These are phyloP conservation scores for Diospyros lotus DNA, from an alignment of 148 eudicot species.

Conservation along the genomic window DNA sequence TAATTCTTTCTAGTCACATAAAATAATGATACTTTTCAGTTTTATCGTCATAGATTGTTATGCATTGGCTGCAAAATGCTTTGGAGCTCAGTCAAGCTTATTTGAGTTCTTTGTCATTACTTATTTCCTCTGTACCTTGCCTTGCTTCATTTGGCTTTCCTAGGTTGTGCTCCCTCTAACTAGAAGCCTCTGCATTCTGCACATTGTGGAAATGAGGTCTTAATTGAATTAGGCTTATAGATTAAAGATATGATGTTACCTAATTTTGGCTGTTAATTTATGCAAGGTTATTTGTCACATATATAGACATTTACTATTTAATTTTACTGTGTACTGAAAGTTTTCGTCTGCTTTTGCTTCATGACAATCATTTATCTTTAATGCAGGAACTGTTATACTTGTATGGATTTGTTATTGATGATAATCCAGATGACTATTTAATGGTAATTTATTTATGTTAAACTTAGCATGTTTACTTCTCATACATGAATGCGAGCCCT, in stretches of 20 bases:
- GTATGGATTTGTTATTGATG: constrained; percentile 79
- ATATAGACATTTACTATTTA: background rate
- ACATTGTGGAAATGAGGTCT: background rate
- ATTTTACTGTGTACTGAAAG: background rate
- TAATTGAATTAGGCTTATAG: background rate
- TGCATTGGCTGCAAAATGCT: background rate
- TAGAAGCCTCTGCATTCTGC: background rate
- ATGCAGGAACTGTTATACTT: constrained; percentile 92
- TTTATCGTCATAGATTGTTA: background rate
- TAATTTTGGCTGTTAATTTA: background rate
- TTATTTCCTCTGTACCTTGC: background rate
- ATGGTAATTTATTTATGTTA: constrained; percentile 48
- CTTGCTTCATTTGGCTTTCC: constrained; percentile 1
- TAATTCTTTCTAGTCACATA: background rate
- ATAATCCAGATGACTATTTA: constrained; percentile 93
- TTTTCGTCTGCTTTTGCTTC: background rate
- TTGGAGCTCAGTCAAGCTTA: background rate
- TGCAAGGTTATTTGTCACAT: background rate
- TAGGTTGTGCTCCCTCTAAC: background rate
- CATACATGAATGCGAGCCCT: constrained; percentile 1
- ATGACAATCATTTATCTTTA: constrained; percentile 11
- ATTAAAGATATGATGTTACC: background rate
- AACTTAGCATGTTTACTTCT: constrained; percentile 1
- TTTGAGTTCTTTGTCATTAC: background rate
- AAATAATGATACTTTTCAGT: too few species aligned